Evolutionary conservation across 306 rosid genomes (phyloP), one percentile per base, ranked within the genome.

Genomic region (Prunus davidiana): DNA sequence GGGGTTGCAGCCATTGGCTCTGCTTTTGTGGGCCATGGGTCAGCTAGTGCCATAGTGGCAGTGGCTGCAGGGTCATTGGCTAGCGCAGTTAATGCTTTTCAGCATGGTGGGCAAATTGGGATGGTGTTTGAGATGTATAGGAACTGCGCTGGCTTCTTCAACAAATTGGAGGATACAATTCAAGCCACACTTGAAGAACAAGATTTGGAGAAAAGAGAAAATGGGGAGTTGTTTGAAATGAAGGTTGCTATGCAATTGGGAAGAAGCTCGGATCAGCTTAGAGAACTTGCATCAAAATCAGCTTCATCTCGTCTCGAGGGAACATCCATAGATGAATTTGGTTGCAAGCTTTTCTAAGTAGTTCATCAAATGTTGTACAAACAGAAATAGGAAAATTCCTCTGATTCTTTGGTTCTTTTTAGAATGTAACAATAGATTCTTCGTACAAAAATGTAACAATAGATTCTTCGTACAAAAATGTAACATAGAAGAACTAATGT

Each of bases 41-140:
- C 83, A 2, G 60, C 72, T 80, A 72, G 51, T 0, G 64, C 86
- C 0, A 10, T 79, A 0, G 91, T 76, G 11, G 90, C 95, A 0
- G 86, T 86, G 8, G 41, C 80, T 72, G 90, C 93, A 0, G 97
- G 93, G 2, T 82, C 95, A 2, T 58, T 89, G 78, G 94, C 84
- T 11, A 72, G 80, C 0, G 88, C 72, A 1, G 62, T 87, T 11
- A 91, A 87, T 74, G 73, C 88, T 10, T 87, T 89, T 3, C 87
- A 84, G 63, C 97, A 92, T 50, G 96, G 89, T 22, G 90, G 80
- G 2, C 97, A 92, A 81, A 82, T 92, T 2, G 97, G 97, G 2
- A 89, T 84, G 97, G 85, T 92, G 78, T 65, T 90, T 20, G 96
- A 92, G 81, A 82, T 92, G 91, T 92, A 90, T 12, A 85, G 93